Percentiles rank a stretch among this genome's conserved stretches.
Evolutionary conservation across 192 early-diverging fungal species (phyloP).

Genomic region (Haplosporangium gracile): DNA sequence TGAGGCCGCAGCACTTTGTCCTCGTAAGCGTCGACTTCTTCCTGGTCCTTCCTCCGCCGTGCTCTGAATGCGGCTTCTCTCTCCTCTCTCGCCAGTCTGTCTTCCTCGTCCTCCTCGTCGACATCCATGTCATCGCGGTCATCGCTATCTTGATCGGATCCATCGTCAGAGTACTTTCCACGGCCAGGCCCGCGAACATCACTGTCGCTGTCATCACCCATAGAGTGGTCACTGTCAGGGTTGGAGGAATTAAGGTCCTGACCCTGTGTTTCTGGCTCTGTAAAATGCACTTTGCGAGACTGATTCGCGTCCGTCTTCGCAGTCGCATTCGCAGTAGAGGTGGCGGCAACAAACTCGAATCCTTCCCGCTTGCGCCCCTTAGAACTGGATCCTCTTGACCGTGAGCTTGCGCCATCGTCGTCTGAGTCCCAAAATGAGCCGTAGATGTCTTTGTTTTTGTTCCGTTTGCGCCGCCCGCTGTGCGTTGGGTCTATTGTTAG

Average conservation of each 20-base stretch:
- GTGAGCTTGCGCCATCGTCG: slow-evolving; percentile 18
- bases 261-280: not conserved
- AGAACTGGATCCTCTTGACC: slow-evolving; percentile 11
- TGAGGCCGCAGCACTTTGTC: slow-evolving; percentile 11
- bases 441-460: slow-evolving; percentile 73
- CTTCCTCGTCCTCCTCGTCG: slow-evolving; percentile 53
- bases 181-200: not conserved
- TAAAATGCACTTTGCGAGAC: not conserved
- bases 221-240: not conserved
- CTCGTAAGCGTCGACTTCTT: slow-evolving; percentile 27
- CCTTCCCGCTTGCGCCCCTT: slow-evolving; percentile 20
- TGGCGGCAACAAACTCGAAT: slow-evolving; percentile 38
- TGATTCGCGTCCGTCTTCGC: too few species aligned
- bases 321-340: not conserved
- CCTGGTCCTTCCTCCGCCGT: slow-evolving; percentile 16
- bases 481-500: slow-evolving; percentile 35
- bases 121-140: slow-evolving; percentile 60
- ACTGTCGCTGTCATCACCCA: slow-evolving; percentile 8
- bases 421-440: slow-evolving; percentile 65
- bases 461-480: slow-evolving; percentile 59
- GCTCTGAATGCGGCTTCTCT: slow-evolving; percentile 36
- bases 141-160: slow-evolving; percentile 56
- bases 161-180: slow-evolving; percentile 48
- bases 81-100: slow-evolving; percentile 33
- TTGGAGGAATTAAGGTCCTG: not conserved